Base-by-base conservation (phyloP, 768 basidiomycete species). In the Leccinum imitatum region DNA sequence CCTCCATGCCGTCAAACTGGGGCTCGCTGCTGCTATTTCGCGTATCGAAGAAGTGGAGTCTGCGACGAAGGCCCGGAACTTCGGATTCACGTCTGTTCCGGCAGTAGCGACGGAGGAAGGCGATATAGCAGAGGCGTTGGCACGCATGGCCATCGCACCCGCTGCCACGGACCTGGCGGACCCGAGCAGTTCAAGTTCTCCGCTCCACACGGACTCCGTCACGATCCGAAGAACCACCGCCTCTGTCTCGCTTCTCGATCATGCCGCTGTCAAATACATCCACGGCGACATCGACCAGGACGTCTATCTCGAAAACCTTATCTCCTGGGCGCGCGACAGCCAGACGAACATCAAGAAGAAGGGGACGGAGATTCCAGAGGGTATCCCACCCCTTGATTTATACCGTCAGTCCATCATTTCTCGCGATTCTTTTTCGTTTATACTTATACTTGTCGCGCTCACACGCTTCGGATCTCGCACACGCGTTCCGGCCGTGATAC, bases 1-100 rank as follows among this genome's bases (percentile, higher is more conserved):
- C 23, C 77, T 98, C 27, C 84, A 88, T 53, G 95, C 95, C 0
- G 85, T 98, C 53, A 85, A 87, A 64, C 68, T 91, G 5, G 96
- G 95, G 2, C 79, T 97, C 8, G 82, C 93, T 2, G 89, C 90
- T 7, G 91, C 89, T 0, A 79, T 92, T 19, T 82, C 94, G 8
- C 83, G 89, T 53, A 75, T 94, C 4, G 89, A 91, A 65, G 78
- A 77, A 8, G 44, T 19, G 0, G 55, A 55, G 9, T 31, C 53
- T 4, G 53, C 35, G 5, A 25, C 33, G 4, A 47, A 30, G 21
- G 15, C 1, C 9, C 25, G 15, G 11, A 56, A 33, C 17, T 23
- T 11, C 3, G 35, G 54, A 44, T 4, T 1, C 13, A 21, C 11
- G 7, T n/a, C 54, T 14, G 17, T 41, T n/a, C 3, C 27, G n/a